Percentiles rank a stretch among this genome's conserved stretches.
phyloP scores from a whole-genome alignment of 257 asterid genomes.

The Solanum piurae region DNA sequence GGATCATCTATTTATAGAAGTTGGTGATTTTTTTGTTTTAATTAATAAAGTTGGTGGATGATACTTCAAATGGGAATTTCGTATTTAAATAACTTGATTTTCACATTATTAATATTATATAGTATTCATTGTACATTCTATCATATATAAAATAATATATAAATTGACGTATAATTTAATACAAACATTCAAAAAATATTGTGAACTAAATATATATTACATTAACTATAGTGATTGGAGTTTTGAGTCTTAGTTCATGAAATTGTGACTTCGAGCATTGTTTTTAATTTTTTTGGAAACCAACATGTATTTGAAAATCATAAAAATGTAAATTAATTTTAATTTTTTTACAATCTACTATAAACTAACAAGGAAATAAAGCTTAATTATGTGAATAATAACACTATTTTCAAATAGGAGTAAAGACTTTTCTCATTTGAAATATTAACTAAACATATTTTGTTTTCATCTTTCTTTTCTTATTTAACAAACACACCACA shows the following conservation, averaged over 20 bases:
- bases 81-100: not conserved
- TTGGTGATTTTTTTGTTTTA: not conserved
- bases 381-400: not conserved
- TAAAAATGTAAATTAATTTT: not conserved
- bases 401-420: not conserved
- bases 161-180: not conserved
- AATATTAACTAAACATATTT: not conserved
- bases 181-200: not conserved
- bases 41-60: not conserved
- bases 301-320: not conserved
- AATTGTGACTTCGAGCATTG: not conserved
- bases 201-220: too few relatives aligned
- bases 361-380: not conserved
- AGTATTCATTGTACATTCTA: not conserved
- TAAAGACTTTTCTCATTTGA: not conserved
- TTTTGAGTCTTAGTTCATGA: not conserved
- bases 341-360: not conserved
- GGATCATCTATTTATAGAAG: not conserved
- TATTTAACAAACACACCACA: not conserved
- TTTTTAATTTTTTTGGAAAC: not conserved
- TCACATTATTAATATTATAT: not conserved
- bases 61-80: not conserved
- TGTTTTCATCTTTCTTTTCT: not conserved
- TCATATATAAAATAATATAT: not conserved
- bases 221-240: not conserved